A percentile compares a stretch with the other conserved stretches of the same genome.
phyloP scores from a whole-genome alignment of 768 basidiomycete genomes.

The Peribolospora baueri region DNA sequence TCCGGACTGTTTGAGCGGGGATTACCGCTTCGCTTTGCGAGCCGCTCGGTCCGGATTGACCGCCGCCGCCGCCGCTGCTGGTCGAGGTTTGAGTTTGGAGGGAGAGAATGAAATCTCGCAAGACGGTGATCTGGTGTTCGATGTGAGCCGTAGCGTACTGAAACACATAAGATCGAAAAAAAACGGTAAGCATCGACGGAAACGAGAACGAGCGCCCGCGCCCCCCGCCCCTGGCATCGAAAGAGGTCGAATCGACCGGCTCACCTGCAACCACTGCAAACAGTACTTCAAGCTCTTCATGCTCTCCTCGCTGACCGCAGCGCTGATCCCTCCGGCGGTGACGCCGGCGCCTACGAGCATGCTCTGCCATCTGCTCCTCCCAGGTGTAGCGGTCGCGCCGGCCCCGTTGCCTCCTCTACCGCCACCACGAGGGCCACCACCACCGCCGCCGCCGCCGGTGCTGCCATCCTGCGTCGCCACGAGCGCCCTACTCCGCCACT shows the following conservation, averaged over 20 bases:
- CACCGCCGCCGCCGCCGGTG: too few species aligned
- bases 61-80: conserved; percentile 15
- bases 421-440: too few species aligned
- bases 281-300: conserved; percentile 68
- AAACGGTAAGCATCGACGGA: conserved; percentile 2
- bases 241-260: conserved; percentile 21
- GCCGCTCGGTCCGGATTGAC: conserved; percentile 9
- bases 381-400: too few species aligned
- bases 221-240: background rate
- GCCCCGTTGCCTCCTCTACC: too few species aligned
- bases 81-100: conserved; percentile 12
- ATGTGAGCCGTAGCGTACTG: conserved; percentile 65
- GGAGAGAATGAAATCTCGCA: conserved; percentile 58
- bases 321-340: conserved; percentile 36
- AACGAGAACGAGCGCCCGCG: background rate
- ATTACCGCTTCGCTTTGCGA: conserved; percentile 15
- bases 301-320: conserved; percentile 72
- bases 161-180: background rate
- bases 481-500: too few species aligned
- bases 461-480: too few species aligned
- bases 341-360: conserved; percentile 55
- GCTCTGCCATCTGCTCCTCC: conserved; percentile 40
- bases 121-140: conserved; percentile 58
- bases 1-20: conserved; percentile 30
- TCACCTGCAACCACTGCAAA: conserved; percentile 50